Evolutionary conservation across 2,329 filamentous ascomycete genomes (phyloP).

Genomic region (Pseudogymnoascus sp.): DNA sequence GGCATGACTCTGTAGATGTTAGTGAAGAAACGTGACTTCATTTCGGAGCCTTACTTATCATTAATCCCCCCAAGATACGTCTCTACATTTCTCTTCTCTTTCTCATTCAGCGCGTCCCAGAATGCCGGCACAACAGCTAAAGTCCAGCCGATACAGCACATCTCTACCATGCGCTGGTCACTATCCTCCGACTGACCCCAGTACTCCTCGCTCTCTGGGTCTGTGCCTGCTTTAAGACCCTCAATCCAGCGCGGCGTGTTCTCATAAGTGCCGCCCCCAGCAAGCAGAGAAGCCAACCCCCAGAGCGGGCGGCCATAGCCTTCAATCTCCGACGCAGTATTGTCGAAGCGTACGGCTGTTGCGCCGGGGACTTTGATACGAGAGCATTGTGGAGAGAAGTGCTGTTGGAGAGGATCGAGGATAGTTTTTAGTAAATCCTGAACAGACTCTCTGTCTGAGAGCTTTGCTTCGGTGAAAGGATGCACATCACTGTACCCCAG

Average conservation of each 20-base stretch:
- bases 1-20: constrained; percentile 57
- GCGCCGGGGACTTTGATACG: constrained; percentile 59
- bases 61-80: constrained; percentile 68
- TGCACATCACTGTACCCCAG: constrained; percentile 47
- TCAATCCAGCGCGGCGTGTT: constrained; percentile 59
- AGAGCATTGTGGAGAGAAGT: constrained; percentile 59
- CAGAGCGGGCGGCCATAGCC: constrained; percentile 68
- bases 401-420: constrained; percentile 61
- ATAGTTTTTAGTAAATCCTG: constrained; percentile 54
- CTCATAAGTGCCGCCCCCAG: constrained; percentile 56
- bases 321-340: constrained; percentile 68
- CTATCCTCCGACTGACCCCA: constrained; percentile 70
- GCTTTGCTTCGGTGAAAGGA: constrained; percentile 45
- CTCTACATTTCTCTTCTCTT: constrained; percentile 58
- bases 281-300: constrained; percentile 63
- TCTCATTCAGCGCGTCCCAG: constrained; percentile 49
- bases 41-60: constrained; percentile 53
- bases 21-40: neutral
- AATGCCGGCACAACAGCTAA: constrained; percentile 52
- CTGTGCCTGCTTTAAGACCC: constrained; percentile 61
- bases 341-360: constrained; percentile 69
- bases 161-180: constrained; percentile 79
- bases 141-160: constrained; percentile 69
- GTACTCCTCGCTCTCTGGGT: constrained; percentile 61
- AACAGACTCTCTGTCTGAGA: constrained; percentile 46